Evolutionary conservation across 768 basidiomycete genomes (phyloP).

Genomic region (Leccinum rimulosum): DNA sequence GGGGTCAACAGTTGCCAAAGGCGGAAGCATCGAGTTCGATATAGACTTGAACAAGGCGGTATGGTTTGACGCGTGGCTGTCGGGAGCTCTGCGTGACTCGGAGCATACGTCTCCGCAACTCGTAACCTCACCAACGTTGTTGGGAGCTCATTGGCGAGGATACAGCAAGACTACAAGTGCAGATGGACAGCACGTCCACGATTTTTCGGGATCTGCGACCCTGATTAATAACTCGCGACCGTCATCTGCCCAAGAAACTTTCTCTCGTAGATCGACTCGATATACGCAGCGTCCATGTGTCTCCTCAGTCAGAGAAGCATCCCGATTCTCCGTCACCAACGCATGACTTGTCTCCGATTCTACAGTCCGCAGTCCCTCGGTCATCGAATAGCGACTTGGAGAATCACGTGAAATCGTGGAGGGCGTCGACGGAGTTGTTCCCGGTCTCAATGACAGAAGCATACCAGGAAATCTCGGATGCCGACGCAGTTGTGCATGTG

Average conservation of each 20-base stretch:
- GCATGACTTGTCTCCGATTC: conserved; percentile 55
- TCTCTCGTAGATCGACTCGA: conserved; percentile 70
- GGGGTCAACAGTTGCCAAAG: conserved; percentile 47
- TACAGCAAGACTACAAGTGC: conserved; percentile 51
- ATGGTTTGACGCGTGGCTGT: conserved; percentile 76
- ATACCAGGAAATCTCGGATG: conserved; percentile 18
- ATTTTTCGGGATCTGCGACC: conserved; percentile 16
- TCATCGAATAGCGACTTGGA: conserved; percentile 53
- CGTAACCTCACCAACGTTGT: conserved; percentile 38
- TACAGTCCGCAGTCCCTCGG: conserved; percentile 58
- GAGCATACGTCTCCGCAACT: conserved; percentile 40
- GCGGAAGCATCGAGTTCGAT: conserved; percentile 85
- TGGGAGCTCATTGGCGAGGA: conserved; percentile 41
- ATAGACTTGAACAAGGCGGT: conserved; percentile 71
- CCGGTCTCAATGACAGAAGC: conserved; percentile 44
- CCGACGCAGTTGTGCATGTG: conserved; percentile 8
- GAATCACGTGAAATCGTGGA: conserved; percentile 63
- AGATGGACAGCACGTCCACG: conserved; percentile 40
- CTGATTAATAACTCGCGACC: conserved; percentile 19
- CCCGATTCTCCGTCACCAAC: conserved; percentile 15
- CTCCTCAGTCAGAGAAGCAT: conserved; percentile 25
- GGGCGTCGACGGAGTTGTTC: conserved; percentile 51
- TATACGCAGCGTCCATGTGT: conserved; percentile 36
- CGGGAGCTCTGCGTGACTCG: conserved; percentile 47
- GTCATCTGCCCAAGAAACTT: conserved; percentile 63